A percentile compares a stretch with the other conserved stretches of the same genome.
These are phyloP conservation scores for Ogataea glucozyma DNA, from an alignment of 805 yeast species.

Conservation along the genomic window DNA sequence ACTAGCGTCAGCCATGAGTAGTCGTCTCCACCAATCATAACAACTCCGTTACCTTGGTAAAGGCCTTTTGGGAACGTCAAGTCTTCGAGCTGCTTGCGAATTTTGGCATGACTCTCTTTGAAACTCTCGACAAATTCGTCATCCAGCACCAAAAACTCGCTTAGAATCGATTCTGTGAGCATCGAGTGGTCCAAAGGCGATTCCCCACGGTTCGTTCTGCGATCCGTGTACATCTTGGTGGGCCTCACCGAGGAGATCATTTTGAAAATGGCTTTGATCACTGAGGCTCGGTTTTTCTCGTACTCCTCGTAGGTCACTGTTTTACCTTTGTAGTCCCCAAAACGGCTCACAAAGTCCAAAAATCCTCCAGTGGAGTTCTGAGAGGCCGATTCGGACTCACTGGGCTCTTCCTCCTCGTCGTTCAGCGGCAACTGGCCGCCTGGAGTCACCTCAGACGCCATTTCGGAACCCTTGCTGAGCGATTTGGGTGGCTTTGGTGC, in stretches of 20 bases:
- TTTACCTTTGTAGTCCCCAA: background rate
- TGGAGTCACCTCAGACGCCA: background rate
- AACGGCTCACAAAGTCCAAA: background rate
- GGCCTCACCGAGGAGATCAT: conserved; percentile 24
- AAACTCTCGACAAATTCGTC: conserved; percentile 44
- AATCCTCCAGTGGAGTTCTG: background rate
- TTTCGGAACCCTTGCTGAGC: background rate
- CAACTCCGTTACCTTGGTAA: conserved; percentile 55
- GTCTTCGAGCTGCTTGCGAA: conserved; percentile 43
- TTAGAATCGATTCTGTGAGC: conserved; percentile 17
- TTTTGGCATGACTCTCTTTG: conserved; percentile 45
- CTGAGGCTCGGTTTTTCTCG: conserved; percentile 18
- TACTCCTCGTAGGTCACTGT: conserved; percentile 10
- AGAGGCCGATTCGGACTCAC: background rate
- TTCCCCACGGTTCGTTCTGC: conserved; percentile 12
- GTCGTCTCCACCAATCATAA: conserved; percentile 63
- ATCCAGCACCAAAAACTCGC: conserved; percentile 40
- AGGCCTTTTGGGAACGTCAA: conserved; percentile 33
- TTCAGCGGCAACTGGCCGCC: background rate
- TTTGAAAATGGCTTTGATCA: conserved; percentile 26
- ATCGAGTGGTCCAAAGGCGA: conserved; percentile 16
- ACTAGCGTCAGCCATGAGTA: conserved; percentile 52
- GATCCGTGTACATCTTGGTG: conserved; percentile 13
- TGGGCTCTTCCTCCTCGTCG: conserved; percentile 2
- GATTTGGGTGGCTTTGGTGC: conserved; percentile 7